Evolutionary conservation across 345 rosid genomes (phyloP).

Genomic region (Arabidopsis thaliana): TAIR10.1 NC_003075.7:11154001-11154500

Average conservation of each 20-base stretch:
- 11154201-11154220: neutral
- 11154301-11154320: neutral
- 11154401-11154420: neutral
- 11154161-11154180: neutral
- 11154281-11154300: neutral
- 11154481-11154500: neutral
- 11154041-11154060: neutral
- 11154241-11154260: conserved; percentile 17
- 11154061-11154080: too few relatives aligned
- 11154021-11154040: neutral
- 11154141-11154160: conserved; percentile 7
- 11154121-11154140: conserved; percentile 6
- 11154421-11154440: neutral
- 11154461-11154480: neutral
- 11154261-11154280: neutral
- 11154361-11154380: neutral
- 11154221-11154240: conserved; percentile 11
- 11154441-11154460: neutral
- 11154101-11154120: conserved; percentile 1
- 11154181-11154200: neutral
- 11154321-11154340: neutral
- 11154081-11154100: neutral
- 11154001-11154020: neutral
- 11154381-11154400: neutral
- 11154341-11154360: neutral